Percentiles rank a stretch among this genome's conserved stretches.
Evolutionary conservation across 1,284 basidiomycete species (phyloP).

Genomic region (Tilletia caries): DNA sequence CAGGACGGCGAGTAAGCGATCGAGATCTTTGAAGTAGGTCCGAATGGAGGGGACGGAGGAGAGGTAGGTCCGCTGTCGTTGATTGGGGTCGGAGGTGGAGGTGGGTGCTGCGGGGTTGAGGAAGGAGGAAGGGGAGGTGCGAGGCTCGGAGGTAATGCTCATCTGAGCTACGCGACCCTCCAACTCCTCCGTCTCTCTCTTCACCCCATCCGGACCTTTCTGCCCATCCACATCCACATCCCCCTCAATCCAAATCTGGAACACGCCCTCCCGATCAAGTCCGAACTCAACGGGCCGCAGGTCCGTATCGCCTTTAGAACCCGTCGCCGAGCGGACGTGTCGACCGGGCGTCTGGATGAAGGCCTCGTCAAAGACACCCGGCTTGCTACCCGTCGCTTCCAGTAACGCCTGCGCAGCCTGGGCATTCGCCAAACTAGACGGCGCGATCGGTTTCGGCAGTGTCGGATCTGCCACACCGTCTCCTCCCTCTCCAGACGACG

Average conservation of each 20-base stretch:
- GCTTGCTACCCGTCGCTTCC: slow-evolving; percentile 48
- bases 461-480: neutral
- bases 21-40: slow-evolving; percentile 96
- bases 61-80: slow-evolving; percentile 56
- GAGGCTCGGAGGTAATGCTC: too few relatives aligned
- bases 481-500: too few relatives aligned
- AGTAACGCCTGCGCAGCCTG: slow-evolving; percentile 47
- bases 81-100: neutral
- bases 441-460: slow-evolving; percentile 46
- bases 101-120: neutral
- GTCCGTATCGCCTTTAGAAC: neutral
- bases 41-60: slow-evolving; percentile 79
- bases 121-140: neutral
- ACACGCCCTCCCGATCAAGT: slow-evolving; percentile 47
- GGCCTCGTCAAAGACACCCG: slow-evolving; percentile 41
- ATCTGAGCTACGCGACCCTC: too few relatives aligned
- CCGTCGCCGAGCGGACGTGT: slow-evolving; percentile 26
- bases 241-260: slow-evolving; percentile 42
- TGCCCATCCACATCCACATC: neutral
- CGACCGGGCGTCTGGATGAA: slow-evolving; percentile 35
- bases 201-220: neutral
- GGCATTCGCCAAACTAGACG: slow-evolving; percentile 49
- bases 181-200: neutral
- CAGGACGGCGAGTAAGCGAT: slow-evolving; percentile 66
- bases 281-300: slow-evolving; percentile 28